These are phyloP conservation scores for Thelonectria rubi DNA, from an alignment of 2,329 filamentous ascomycete genomes.

Conservation along the genomic window DNA sequence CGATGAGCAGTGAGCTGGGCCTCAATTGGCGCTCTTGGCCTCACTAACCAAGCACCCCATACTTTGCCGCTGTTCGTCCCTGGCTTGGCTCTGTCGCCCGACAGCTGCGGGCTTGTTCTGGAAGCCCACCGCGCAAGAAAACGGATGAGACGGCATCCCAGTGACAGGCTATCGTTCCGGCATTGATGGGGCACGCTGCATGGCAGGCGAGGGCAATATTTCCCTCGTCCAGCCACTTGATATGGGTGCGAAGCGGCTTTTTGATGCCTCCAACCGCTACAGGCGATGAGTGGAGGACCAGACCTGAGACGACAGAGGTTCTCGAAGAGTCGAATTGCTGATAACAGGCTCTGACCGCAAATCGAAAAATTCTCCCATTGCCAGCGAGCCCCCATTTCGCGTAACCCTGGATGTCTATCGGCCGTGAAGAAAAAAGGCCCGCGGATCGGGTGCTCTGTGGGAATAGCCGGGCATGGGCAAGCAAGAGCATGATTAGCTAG, in stretches of 20 bases:
- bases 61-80: constrained; percentile 29
- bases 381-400: not conserved
- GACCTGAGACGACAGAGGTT: constrained; percentile 3
- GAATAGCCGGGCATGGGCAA: constrained; percentile 24
- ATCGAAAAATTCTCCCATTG: constrained; percentile 1
- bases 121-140: constrained; percentile 21
- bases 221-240: constrained; percentile 19
- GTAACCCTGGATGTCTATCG: not conserved
- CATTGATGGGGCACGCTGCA: constrained; percentile 18
- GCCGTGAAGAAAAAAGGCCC: constrained; percentile 17
- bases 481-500: constrained; percentile 7
- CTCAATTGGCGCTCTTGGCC: constrained; percentile 20
- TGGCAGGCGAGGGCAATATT: constrained; percentile 13
- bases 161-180: constrained; percentile 16
- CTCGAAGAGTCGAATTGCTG: constrained; percentile 8
- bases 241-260: not conserved
- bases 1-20: not conserved
- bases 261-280: not conserved
- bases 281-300: constrained; percentile 7
- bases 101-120: constrained; percentile 26
- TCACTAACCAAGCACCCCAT: constrained; percentile 35
- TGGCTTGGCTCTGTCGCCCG: constrained; percentile 29
- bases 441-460: constrained; percentile 26
- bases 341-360: constrained; percentile 10
- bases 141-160: constrained; percentile 27